phyloP scores from a whole-genome alignment of 352 stramenopile species.

The Globisporangium middletonii region DNA sequence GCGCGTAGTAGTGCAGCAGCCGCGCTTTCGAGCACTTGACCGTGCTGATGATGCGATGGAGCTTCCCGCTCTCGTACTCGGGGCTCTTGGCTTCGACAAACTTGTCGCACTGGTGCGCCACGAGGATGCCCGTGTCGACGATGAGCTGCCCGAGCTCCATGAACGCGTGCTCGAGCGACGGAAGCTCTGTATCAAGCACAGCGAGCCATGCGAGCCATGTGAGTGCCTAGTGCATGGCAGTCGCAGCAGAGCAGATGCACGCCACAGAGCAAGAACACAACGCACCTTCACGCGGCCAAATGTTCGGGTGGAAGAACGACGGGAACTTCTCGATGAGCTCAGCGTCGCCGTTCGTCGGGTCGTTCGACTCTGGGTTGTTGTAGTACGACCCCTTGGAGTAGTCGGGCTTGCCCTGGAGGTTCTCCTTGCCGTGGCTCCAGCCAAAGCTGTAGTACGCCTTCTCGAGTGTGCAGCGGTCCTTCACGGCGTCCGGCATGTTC shows the following conservation, averaged over 20 bases:
- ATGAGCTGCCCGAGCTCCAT: conserved; percentile 91
- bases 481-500: conserved; percentile 71
- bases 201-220: background rate
- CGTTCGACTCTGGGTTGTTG: conserved; percentile 94
- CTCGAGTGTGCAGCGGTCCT: conserved; percentile 79
- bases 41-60: conserved; percentile 86
- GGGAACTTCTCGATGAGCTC: conserved; percentile 75
- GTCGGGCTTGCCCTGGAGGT: conserved; percentile 90
- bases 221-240: too few species aligned
- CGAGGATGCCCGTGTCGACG: conserved; percentile 85
- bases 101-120: conserved; percentile 91
- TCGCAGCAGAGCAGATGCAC: background rate
- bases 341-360: conserved; percentile 66
- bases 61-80: conserved; percentile 75
- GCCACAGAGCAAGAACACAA: background rate
- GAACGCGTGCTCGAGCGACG: conserved; percentile 82
- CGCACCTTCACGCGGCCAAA: conserved; percentile 73
- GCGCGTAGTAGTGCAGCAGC: conserved; percentile 95
- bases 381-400: conserved; percentile 95
- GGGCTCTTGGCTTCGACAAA: conserved; percentile 75
- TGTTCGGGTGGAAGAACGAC: conserved; percentile 92
- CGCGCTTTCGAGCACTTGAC: conserved; percentile 89
- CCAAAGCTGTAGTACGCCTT: conserved; percentile 93
- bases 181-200: conserved; percentile 36
- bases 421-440: conserved; percentile 96